Conservation (phyloP, 148 eudicot genomes). For the Linanthus parryae region DNA sequence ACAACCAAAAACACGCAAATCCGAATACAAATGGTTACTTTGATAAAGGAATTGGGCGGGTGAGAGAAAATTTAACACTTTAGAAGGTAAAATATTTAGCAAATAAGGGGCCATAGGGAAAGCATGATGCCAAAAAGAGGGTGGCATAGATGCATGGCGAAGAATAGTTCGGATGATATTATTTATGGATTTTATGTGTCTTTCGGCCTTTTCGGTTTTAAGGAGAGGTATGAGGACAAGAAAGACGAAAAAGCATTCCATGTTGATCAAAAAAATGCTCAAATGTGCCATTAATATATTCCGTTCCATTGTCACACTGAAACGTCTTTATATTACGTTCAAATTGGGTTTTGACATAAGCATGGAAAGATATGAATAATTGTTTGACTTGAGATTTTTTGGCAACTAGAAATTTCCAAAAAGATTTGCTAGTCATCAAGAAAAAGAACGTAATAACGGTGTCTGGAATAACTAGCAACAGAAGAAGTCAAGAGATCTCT, state of each 20-base stretch:
- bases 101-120: slow-evolving; percentile 8
- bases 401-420: slow-evolving; percentile 15
- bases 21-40: not conserved
- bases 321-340: slow-evolving; percentile 6
- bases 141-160: slow-evolving; percentile 11
- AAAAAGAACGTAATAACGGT: slow-evolving; percentile 6
- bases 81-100: slow-evolving; percentile 6
- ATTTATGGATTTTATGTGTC: slow-evolving; percentile 11
- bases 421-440: slow-evolving; percentile 15
- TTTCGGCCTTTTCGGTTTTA: slow-evolving; percentile 21
- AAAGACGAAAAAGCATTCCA: slow-evolving; percentile 7
- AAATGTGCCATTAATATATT: slow-evolving; percentile 5
- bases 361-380: slow-evolving; percentile 3
- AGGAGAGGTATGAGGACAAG: slow-evolving; percentile 19
- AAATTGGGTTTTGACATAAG: slow-evolving; percentile 11
- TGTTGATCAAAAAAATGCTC: not conserved
- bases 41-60: slow-evolving; percentile 1
- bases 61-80: not conserved
- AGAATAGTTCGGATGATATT: slow-evolving; percentile 12
- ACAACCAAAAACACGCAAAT: slow-evolving; percentile 1
- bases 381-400: slow-evolving; percentile 12
- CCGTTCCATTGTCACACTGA: slow-evolving; percentile 17
- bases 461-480: slow-evolving; percentile 1
- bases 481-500: slow-evolving; percentile 4
- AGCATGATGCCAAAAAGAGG: slow-evolving; percentile 12